Evolutionary conservation across 140 eudicot genomes (phyloP).

Genomic region (Anethum foeniculum): DNA sequence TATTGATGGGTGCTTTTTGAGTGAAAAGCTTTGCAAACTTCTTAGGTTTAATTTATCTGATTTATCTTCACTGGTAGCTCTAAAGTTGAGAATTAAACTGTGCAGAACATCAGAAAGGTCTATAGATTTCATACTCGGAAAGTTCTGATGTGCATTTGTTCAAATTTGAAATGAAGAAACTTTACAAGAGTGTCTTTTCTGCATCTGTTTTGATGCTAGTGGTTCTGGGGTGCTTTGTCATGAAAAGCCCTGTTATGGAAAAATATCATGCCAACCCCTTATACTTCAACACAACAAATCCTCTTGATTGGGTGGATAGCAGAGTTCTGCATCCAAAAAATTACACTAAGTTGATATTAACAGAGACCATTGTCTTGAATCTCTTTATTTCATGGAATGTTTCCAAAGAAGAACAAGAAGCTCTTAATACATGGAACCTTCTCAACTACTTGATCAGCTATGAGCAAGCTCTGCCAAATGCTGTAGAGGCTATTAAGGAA

Average conservation of each 20-base stretch:
- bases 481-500: slow-evolving; percentile 73
- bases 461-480: slow-evolving; percentile 72
- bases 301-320: slow-evolving; percentile 69
- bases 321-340: slow-evolving; percentile 40
- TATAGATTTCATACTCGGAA: slow-evolving; percentile 13
- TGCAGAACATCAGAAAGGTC: background rate
- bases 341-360: slow-evolving; percentile 42
- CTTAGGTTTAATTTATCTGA: background rate
- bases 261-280: slow-evolving; percentile 36
- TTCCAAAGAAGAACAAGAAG: slow-evolving; percentile 41
- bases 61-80: background rate
- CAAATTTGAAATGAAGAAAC: slow-evolving; percentile 72
- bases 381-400: slow-evolving; percentile 54
- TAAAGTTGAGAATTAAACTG: background rate
- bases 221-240: slow-evolving; percentile 41
- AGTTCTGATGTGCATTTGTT: slow-evolving; percentile 15
- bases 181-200: slow-evolving; percentile 55
- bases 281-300: slow-evolving; percentile 50
- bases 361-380: slow-evolving; percentile 39
- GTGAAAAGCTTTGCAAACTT: too few relatives aligned
- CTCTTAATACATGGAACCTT: slow-evolving; percentile 77
- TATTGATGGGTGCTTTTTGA: background rate
- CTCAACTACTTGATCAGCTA: slow-evolving; percentile 47
- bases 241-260: slow-evolving; percentile 46
- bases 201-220: slow-evolving; percentile 52